A percentile compares a stretch with the other conserved stretches of the same genome.
Evolutionary conservation across 441 rosid genomes (phyloP).

Genomic region (Melastoma candidum): DNA sequence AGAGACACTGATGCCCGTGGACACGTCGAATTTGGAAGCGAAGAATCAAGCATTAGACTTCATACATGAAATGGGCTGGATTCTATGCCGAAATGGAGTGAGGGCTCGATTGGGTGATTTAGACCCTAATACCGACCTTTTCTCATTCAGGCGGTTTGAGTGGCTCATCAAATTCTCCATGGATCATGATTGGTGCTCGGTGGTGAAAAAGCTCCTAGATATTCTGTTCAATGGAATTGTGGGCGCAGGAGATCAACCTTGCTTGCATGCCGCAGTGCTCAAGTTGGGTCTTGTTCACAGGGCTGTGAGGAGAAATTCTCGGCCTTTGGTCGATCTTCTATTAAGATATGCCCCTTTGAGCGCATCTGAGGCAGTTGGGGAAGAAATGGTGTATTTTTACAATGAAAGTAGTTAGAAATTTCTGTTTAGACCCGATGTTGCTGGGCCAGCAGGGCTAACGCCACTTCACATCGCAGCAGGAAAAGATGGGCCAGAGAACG

Average conservation of each 20-base stretch:
- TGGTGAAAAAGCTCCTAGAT: constrained; percentile 64
- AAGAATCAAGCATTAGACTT: constrained; percentile 72
- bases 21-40: constrained; percentile 28
- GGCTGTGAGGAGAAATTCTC: constrained; percentile 78
- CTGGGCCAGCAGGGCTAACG: constrained; percentile 84
- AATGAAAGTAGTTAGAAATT: constrained; percentile 20
- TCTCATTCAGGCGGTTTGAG: constrained; percentile 59
- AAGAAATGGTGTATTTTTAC: constrained; percentile 13
- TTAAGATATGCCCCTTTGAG: constrained; percentile 50
- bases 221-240: constrained; percentile 50
- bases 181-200: constrained; percentile 93
- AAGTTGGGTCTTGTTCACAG: constrained; percentile 83
- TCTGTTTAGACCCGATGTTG: constrained; percentile 66
- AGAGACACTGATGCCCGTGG: constrained; percentile 29
- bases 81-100: constrained; percentile 64
- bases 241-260: constrained; percentile 39
- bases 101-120: constrained; percentile 40
- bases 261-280: constrained; percentile 34
- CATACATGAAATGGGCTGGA: constrained; percentile 90
- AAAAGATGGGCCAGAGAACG: constrained; percentile 84
- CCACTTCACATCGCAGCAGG: constrained; percentile 98
- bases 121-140: constrained; percentile 49
- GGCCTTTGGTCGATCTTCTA: constrained; percentile 64
- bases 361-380: constrained; percentile 12
- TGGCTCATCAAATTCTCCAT: constrained; percentile 83